Evolutionary conservation across 106 monocot genomes (phyloP), one percentile per base, ranked within the genome.

Genomic region (Narthecium ossifragum): DNA sequence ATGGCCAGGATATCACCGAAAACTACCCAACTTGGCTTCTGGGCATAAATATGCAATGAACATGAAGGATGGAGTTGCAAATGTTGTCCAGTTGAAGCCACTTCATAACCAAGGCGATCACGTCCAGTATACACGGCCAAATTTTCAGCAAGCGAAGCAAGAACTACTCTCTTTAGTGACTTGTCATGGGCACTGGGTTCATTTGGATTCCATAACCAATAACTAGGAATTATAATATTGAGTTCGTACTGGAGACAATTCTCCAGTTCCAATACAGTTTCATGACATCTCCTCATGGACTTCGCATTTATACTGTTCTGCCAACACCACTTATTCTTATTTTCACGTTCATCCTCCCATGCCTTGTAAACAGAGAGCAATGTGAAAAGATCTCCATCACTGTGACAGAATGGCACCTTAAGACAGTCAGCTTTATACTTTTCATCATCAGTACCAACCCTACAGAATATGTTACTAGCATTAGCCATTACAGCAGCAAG

Each of bases 281-380:
- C 91, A 43, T 71, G 62, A 52, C 98, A 98, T 45, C 98, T 70
- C 64, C 87, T 77, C 98, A 98, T 75, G 7, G 98, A 81, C 59
- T 98, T 98, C 23, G 98, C 98, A 73, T 98, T 98, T 34, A 98
- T 82, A 60, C 87, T 84, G 62, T 98, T 91, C 55, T 88, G 58
- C 91, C 98, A 98, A 60, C 98, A 98, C 98, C 98, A 98, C 25
- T 57, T 43, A 37, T 73, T 98, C 37, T 54, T 73, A 36, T 58
- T 79, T 12, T 61, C 64, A 59, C 39, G 37, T 73, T 61, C 61
- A 45, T 26, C 51, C 43, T 98, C 98, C 98, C 98, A 98, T 63
- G 84, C 70, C 70, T 77, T 84, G 64, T 91, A 98, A 65, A 98
- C 98, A 24, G 87, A 78, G 3, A 98, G 86, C 26, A 91, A 65